Conservation (phyloP, 2,329 filamentous ascomycete genomes). For the Exophiala sideris region DNA sequence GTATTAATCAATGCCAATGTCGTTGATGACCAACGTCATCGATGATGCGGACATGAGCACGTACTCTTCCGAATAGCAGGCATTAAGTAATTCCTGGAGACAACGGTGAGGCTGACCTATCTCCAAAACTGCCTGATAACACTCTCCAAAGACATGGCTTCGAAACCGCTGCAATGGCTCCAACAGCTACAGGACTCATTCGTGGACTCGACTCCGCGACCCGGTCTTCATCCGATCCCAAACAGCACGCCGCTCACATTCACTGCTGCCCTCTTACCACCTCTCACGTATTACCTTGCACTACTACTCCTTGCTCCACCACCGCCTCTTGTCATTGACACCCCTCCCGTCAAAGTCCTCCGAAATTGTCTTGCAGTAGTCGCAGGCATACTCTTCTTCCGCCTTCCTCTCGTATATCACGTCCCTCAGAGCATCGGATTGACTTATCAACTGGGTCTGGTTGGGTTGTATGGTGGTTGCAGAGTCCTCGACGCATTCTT, state of each 20-base stretch:
- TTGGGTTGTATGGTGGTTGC: slow-evolving; percentile 42
- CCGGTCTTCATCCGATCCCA: slow-evolving; percentile 42
- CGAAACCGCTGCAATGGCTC: background rate
- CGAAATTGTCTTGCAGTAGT: slow-evolving; percentile 38
- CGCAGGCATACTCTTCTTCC: slow-evolving; percentile 41
- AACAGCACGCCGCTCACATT: slow-evolving; percentile 40
- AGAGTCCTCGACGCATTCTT: slow-evolving; percentile 45
- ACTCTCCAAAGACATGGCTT: background rate
- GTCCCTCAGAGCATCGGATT: slow-evolving; percentile 45
- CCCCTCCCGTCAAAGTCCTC: slow-evolving; percentile 31
- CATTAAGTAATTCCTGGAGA: background rate
- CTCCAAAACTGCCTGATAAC: background rate
- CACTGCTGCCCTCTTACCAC: slow-evolving; percentile 39
- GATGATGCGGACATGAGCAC: background rate
- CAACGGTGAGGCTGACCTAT: background rate
- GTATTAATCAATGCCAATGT: no score
- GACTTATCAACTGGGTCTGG: slow-evolving; percentile 44
- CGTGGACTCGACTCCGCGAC: slow-evolving; percentile 29
- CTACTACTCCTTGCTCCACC: slow-evolving; percentile 41
- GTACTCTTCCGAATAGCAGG: no score
- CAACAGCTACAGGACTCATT: background rate
- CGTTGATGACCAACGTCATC: background rate
- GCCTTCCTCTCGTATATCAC: slow-evolving; percentile 42
- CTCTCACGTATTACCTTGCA: slow-evolving; percentile 43
- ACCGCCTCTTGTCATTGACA: slow-evolving; percentile 36